Evolutionary conservation across 2,329 filamentous ascomycete species (phyloP).

Genomic region (Epichloe coenophiala): DNA sequence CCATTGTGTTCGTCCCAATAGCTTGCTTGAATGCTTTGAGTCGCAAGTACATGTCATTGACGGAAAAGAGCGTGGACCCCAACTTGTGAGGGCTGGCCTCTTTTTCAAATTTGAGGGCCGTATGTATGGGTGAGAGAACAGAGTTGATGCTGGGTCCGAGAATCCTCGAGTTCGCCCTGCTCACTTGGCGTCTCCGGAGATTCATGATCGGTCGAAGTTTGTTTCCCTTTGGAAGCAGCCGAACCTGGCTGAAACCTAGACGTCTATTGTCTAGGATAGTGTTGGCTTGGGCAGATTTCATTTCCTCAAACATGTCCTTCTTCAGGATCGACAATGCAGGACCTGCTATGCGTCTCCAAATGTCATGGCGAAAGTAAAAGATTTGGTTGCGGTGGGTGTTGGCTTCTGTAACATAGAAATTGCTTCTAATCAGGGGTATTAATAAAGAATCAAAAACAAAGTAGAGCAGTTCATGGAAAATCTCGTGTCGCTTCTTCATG

Average conservation of each 20-base stretch:
- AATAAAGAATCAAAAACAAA: conserved; percentile 86
- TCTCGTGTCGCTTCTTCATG: conserved; percentile 58
- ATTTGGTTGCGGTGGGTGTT: conserved; percentile 64
- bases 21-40: conserved; percentile 54
- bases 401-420: conserved; percentile 93
- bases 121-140: conserved; percentile 58
- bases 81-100: conserved; percentile 41
- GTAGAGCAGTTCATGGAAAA: conserved; percentile 78
- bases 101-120: conserved; percentile 67
- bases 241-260: conserved; percentile 65
- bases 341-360: conserved; percentile 68
- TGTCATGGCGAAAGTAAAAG: conserved; percentile 90
- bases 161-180: conserved; percentile 49
- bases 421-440: conserved; percentile 71
- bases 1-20: conserved; percentile 23
- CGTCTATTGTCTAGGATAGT: conserved; percentile 45
- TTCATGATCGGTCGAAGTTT: conserved; percentile 82
- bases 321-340: conserved; percentile 58
- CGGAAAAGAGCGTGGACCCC: conserved; percentile 70
- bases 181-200: conserved; percentile 50
- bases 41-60: conserved; percentile 64
- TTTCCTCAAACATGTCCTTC: conserved; percentile 62
- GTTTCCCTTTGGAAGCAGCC: conserved; percentile 64
- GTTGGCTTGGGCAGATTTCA: conserved; percentile 43
- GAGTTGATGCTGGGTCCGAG: conserved; percentile 29